These are phyloP conservation scores for Cytospora schulzeri DNA, from an alignment of 2,329 filamentous ascomycete species.

Conservation along the genomic window DNA sequence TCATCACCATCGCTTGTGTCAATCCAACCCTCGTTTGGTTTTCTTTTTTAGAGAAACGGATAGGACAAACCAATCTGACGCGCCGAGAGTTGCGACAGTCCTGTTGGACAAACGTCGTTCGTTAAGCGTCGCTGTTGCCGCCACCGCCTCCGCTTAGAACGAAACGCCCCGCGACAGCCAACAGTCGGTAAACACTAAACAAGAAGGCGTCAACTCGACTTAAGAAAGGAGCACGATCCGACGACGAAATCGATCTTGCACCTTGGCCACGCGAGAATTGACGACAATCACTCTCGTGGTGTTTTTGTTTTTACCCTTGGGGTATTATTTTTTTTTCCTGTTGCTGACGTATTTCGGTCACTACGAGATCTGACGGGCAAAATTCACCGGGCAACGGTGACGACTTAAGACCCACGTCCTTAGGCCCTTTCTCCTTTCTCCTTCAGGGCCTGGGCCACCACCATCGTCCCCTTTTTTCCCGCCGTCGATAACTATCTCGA, in stretches of 20 bases:
- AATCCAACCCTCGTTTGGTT: conserved; percentile 21
- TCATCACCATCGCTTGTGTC: conserved; percentile 7
- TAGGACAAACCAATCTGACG: conserved; percentile 18
- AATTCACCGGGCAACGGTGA: conserved; percentile 26
- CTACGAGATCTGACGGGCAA: conserved; percentile 18
- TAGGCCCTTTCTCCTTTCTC: conserved; percentile 26
- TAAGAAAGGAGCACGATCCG: conserved; percentile 4
- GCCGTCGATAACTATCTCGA: conserved; percentile 10
- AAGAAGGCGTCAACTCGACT: conserved; percentile 17
- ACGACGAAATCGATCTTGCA: conserved; percentile 8
- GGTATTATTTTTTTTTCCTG: neutral
- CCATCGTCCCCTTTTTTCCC: conserved; percentile 21
- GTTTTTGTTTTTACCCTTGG: conserved; percentile 4
- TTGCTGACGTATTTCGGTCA: conserved; percentile 11
- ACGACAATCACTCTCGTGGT: neutral
- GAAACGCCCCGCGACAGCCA: conserved; percentile 15
- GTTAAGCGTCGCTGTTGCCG: conserved; percentile 12
- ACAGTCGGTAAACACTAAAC: conserved; percentile 21
- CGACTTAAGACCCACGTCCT: conserved; percentile 26
- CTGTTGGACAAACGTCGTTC: conserved; percentile 7
- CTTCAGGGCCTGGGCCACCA: conserved; percentile 22
- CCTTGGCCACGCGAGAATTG: neutral
- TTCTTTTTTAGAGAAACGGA: conserved; percentile 10
- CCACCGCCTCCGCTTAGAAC: conserved; percentile 7
- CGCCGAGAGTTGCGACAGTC: conserved; percentile 16